phyloP scores from a whole-genome alignment of 2,329 filamentous ascomycete species.

The Stagonosporopsis cucurbitacearum region DNA sequence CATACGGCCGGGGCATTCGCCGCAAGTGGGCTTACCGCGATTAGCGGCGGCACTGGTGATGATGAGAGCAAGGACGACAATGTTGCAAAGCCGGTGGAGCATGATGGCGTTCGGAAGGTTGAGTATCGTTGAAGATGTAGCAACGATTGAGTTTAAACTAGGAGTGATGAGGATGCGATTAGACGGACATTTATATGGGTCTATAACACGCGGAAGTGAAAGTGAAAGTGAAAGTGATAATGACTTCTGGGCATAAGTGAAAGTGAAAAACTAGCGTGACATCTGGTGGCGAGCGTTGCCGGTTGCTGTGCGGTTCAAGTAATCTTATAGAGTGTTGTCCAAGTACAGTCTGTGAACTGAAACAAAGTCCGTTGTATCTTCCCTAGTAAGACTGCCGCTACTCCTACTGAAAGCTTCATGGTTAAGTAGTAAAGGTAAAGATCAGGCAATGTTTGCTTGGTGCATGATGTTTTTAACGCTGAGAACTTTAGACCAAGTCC shows the following conservation, averaged over 20 bases:
- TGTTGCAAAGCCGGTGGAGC: not conserved
- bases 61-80: not conserved
- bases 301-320: too few species aligned
- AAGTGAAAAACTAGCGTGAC: too few species aligned
- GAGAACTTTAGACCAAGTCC: slow-evolving; percentile 1
- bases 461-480: not conserved
- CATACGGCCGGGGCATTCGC: not conserved
- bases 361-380: too few species aligned
- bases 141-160: not conserved
- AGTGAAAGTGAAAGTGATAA: not conserved
- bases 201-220: not conserved
- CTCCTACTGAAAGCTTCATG: not conserved
- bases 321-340: too few species aligned
- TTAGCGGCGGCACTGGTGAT: not conserved
- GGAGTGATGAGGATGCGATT: not conserved
- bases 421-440: not conserved
- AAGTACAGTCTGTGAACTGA: too few species aligned
- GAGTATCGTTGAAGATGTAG: not conserved
- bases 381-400: too few species aligned
- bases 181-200: not conserved
- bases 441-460: not conserved
- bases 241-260: too few species aligned
- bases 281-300: too few species aligned
- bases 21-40: not conserved
- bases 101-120: not conserved